Conservation (phyloP, 352 stramenopile genomes). For the Phytophthora tubulina region DNA sequence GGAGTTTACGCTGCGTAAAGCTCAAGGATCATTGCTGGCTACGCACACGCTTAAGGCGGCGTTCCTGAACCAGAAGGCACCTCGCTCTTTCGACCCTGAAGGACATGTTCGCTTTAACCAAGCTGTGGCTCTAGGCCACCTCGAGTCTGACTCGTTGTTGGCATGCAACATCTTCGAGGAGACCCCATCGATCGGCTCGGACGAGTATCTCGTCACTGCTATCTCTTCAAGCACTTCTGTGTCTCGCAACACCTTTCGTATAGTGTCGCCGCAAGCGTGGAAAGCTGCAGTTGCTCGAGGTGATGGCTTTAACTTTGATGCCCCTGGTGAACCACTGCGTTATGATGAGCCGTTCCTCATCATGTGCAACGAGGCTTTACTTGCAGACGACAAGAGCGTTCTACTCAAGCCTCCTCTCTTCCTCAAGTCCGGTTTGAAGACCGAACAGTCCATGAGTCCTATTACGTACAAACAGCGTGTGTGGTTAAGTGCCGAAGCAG, state of each 20-base stretch:
- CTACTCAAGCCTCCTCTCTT: conserved; percentile 79
- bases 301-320: conserved; percentile 29
- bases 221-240: conserved; percentile 30
- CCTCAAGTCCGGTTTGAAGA: conserved; percentile 87
- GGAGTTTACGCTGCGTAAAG: conserved; percentile 85
- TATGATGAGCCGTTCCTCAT: conserved; percentile 89
- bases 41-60: conserved; percentile 84
- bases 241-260: conserved; percentile 74
- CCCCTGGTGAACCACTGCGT: conserved; percentile 46
- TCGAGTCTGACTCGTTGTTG: conserved; percentile 60
- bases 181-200: conserved; percentile 79
- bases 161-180: conserved; percentile 88
- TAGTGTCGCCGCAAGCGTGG: conserved; percentile 64
- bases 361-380: conserved; percentile 81
- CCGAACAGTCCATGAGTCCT: conserved; percentile 85
- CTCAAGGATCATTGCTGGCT: conserved; percentile 81
- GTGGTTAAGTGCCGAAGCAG: conserved; percentile 67
- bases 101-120: conserved; percentile 59
- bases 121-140: conserved; percentile 64
- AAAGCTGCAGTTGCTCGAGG: conserved; percentile 41
- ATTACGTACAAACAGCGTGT: conserved; percentile 89
- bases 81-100: conserved; percentile 58
- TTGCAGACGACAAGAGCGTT: conserved; percentile 80
- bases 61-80: conserved; percentile 75
- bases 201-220: conserved; percentile 72